A percentile compares a stretch with the other conserved stretches of the same genome.
Conservation (phyloP, 176 grass and related monocot species). For the Ananas comosus region DNA sequence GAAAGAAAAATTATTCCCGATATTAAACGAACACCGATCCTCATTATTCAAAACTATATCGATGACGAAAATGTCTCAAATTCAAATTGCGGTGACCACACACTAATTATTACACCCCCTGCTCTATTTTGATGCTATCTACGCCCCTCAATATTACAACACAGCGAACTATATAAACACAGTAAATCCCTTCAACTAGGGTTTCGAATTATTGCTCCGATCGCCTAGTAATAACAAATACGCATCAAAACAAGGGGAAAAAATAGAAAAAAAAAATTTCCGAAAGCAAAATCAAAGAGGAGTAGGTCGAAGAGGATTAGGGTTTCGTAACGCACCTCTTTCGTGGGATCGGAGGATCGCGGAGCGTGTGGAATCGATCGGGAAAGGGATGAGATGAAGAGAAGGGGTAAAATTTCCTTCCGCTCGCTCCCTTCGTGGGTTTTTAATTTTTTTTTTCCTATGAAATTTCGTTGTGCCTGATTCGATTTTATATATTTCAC, state of each 20-base stretch:
- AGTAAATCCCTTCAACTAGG: background rate
- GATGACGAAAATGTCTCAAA: too few relatives aligned
- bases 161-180: background rate
- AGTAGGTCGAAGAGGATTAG: background rate
- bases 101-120: too few relatives aligned
- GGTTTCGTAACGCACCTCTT: background rate
- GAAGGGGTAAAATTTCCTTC: background rate
- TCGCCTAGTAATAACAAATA: background rate
- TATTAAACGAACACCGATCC: too few relatives aligned
- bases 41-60: too few relatives aligned
- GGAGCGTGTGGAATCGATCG: background rate
- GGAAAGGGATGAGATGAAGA: background rate
- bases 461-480: too few relatives aligned
- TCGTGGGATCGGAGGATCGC: background rate
- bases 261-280: background rate
- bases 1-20: too few relatives aligned
- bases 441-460: too few relatives aligned
- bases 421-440: too few relatives aligned
- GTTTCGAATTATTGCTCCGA: background rate
- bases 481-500: too few relatives aligned
- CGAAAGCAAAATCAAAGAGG: background rate
- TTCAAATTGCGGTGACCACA: too few relatives aligned
- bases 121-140: too few relatives aligned
- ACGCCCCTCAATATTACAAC: too few relatives aligned
- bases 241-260: background rate